These are phyloP conservation scores for Oemleria cerasiformis DNA, from an alignment of 306 rosid genomes.

Conservation along the genomic window DNA sequence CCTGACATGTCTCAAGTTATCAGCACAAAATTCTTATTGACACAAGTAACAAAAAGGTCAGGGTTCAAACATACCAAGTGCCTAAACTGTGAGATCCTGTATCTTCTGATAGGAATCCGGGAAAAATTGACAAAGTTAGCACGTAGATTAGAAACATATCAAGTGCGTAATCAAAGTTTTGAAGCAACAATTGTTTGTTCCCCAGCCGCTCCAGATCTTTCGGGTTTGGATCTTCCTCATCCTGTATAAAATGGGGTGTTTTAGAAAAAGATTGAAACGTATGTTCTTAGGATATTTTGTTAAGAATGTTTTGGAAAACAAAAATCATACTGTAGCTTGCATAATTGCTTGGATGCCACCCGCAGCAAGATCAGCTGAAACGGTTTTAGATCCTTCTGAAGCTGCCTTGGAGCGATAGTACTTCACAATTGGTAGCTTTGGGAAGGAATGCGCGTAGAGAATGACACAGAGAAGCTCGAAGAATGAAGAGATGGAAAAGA, in stretches of 20 bases:
- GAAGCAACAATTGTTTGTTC: constrained; percentile 51
- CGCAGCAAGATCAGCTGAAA: constrained; percentile 82
- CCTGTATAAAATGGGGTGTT: constrained; percentile 34
- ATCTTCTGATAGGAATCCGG: constrained; percentile 93
- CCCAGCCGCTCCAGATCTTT: constrained; percentile 47
- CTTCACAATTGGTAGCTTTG: constrained; percentile 72
- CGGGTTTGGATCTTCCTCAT: constrained; percentile 24
- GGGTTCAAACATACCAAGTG: constrained; percentile 47
- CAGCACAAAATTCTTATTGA: not conserved
- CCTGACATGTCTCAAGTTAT: constrained; percentile 38
- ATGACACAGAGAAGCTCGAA: constrained; percentile 68
- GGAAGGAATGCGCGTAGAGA: constrained; percentile 67
- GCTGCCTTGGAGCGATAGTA: constrained; percentile 83
- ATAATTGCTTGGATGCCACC: constrained; percentile 55
- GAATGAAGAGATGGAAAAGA: constrained; percentile 61
- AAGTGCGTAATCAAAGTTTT: constrained; percentile 73
- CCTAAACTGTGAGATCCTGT: constrained; percentile 81
- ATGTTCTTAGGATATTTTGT: not conserved
- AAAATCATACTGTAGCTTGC: constrained; percentile 24
- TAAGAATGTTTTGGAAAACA: not conserved
- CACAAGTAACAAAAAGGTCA: not conserved
- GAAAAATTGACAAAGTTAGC: constrained; percentile 72
- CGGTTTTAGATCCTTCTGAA: constrained; percentile 81
- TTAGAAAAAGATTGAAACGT: not conserved
- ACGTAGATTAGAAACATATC: constrained; percentile 58